Evolutionary conservation across 306 rosid genomes (phyloP).

Genomic region (Macrotyloma uniflorum): DNA sequence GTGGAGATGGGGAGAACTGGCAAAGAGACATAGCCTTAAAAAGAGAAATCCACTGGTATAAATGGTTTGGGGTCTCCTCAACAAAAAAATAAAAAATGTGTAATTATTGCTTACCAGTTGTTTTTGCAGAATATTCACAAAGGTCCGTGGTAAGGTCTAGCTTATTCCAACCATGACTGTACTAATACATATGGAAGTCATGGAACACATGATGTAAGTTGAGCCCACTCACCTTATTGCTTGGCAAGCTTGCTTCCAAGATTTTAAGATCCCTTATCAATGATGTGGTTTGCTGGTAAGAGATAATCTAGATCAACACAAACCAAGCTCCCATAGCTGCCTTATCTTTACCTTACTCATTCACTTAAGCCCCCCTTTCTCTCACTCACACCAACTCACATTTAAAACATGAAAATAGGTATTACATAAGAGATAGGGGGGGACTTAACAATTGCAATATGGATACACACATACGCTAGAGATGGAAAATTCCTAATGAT

Average conservation of each 20-base stretch:
- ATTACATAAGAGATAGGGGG: neutral
- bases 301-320: neutral
- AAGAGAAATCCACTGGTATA: too few relatives aligned
- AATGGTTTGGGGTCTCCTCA: neutral
- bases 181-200: neutral
- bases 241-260: neutral
- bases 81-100: neutral
- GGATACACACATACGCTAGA: neutral
- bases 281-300: slow-evolving; percentile 2
- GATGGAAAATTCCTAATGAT: neutral
- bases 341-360: neutral
- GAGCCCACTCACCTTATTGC: neutral
- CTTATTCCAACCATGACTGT: neutral
- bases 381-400: neutral
- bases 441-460: neutral
- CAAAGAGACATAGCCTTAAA: too few relatives aligned
- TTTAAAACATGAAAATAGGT: neutral
- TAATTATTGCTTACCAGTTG: neutral
- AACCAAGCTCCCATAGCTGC: neutral
- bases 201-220: neutral
- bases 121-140: neutral
- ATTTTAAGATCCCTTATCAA: neutral
- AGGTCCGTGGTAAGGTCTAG: neutral
- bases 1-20: too few relatives aligned
- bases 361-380: neutral